phyloP scores from a whole-genome alignment of 164 flowering plant species.

The Macadamia tetraphylla region DNA sequence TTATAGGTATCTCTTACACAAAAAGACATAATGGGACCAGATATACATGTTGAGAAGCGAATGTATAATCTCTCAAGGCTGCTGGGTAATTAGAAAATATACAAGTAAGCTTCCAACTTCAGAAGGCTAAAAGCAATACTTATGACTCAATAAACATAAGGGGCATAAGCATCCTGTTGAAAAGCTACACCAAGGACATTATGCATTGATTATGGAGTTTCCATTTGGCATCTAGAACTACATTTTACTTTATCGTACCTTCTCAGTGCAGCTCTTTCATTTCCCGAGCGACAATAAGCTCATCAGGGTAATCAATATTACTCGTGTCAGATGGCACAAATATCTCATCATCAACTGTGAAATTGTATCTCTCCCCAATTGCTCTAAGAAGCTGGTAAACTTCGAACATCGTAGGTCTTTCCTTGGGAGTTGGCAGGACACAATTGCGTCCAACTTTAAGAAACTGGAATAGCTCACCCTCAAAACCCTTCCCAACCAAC shows the following conservation, averaged over 20 bases:
- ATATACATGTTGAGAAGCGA: not conserved
- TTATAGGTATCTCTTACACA: too few species aligned
- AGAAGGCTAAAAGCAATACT: not conserved
- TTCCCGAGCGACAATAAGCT: slow-evolving; percentile 17
- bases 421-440: slow-evolving; percentile 18
- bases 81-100: not conserved
- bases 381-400: slow-evolving; percentile 21
- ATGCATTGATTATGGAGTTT: not conserved
- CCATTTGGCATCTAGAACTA: not conserved
- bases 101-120: not conserved
- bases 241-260: slow-evolving; percentile 3
- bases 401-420: slow-evolving; percentile 21
- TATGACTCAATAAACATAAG: not conserved
- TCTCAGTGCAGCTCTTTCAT: slow-evolving; percentile 1
- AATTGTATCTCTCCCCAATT: slow-evolving; percentile 19
- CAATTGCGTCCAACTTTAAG: slow-evolving; percentile 20
- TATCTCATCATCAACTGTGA: slow-evolving; percentile 18
- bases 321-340: slow-evolving; percentile 7
- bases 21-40: too few species aligned
- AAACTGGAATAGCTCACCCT: slow-evolving; percentile 18
- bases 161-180: not conserved
- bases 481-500: slow-evolving; percentile 15
- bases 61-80: not conserved
- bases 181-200: not conserved
- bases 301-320: slow-evolving; percentile 9